A percentile compares a stretch with the other conserved stretches of the same genome.
Evolutionary conservation across 352 stramenopile genomes (phyloP).

Genomic region (Phytopythium aichiense): DNA sequence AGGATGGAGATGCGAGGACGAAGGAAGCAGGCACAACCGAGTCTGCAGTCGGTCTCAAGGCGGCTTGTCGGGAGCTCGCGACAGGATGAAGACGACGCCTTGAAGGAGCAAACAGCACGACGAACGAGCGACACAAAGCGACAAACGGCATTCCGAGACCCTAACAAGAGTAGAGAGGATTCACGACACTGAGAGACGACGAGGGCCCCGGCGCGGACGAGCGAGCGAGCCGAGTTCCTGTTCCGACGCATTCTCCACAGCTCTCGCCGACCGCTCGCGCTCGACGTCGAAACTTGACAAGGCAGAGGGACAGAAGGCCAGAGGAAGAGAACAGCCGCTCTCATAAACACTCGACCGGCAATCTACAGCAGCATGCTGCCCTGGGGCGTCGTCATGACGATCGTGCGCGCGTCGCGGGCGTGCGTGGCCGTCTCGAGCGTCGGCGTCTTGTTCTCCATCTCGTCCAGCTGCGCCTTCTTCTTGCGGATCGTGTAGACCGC

Average conservation of each 20-base stretch:
- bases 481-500: constrained; percentile 46
- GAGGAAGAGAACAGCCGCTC: not conserved
- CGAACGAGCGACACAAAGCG: not conserved
- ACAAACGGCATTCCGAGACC: not conserved
- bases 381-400: constrained; percentile 48
- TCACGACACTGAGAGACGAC: not conserved
- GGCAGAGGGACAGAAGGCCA: not conserved
- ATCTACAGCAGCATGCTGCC: constrained; percentile 39
- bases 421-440: constrained; percentile 14
- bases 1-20: not conserved
- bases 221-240: not conserved
- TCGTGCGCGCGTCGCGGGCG: constrained; percentile 16
- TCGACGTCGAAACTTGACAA: not conserved
- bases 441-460: constrained; percentile 55
- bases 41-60: not conserved
- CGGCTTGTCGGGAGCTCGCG: too few species aligned
- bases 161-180: not conserved
- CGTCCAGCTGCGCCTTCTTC: constrained; percentile 56
- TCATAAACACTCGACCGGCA: constrained; percentile 1
- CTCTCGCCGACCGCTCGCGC: not conserved
- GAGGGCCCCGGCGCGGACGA: not conserved
- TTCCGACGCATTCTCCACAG: not conserved
- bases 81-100: not conserved
- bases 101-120: not conserved
- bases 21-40: not conserved